A percentile compares a stretch with the other conserved stretches of the same genome.
These are phyloP conservation scores for Colletotrichum musicola DNA, from an alignment of 2,329 filamentous ascomycete genomes.

Conservation along the genomic window DNA sequence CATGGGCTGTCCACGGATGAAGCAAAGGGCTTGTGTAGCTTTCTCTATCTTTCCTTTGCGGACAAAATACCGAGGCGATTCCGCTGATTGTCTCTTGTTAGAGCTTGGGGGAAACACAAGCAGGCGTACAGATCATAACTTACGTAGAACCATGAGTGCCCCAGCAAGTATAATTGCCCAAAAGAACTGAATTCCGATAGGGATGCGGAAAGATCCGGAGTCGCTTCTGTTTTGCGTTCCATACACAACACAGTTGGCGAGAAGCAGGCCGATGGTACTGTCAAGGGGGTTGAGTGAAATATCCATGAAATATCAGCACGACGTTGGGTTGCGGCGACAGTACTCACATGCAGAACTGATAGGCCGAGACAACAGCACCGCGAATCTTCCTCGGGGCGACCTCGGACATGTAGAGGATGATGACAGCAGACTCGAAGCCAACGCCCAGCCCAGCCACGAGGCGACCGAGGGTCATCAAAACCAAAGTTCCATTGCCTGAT, in stretches of 20 bases:
- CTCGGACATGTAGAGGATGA: slow-evolving; percentile 79
- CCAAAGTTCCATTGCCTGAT: slow-evolving; percentile 62
- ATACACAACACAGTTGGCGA: slow-evolving; percentile 78
- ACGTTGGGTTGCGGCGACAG: neutral
- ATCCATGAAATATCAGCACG: neutral
- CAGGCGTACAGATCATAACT: slow-evolving; percentile 52
- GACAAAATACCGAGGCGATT: slow-evolving; percentile 80
- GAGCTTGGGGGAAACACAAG: neutral
- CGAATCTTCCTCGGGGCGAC: slow-evolving; percentile 72
- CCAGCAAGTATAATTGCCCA: slow-evolving; percentile 54
- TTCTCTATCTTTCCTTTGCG: slow-evolving; percentile 73
- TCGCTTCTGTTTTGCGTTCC: slow-evolving; percentile 69
- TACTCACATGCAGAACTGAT: slow-evolving; percentile 76
- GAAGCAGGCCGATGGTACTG: slow-evolving; percentile 74
- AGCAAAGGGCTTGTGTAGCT: slow-evolving; percentile 68
- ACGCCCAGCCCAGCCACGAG: slow-evolving; percentile 75
- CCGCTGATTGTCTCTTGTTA: slow-evolving; percentile 56
- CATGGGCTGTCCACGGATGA: slow-evolving; percentile 73
- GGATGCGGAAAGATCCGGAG: slow-evolving; percentile 77
- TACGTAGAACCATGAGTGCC: slow-evolving; percentile 53
- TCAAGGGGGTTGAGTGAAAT: neutral
- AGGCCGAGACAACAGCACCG: slow-evolving; percentile 79
- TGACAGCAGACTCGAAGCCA: slow-evolving; percentile 76
- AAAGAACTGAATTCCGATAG: slow-evolving; percentile 76
- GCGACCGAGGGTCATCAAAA: slow-evolving; percentile 72